These are phyloP conservation scores for Metrosideros polymorpha DNA, from an alignment of 441 rosid species.

Conservation along the genomic window DNA sequence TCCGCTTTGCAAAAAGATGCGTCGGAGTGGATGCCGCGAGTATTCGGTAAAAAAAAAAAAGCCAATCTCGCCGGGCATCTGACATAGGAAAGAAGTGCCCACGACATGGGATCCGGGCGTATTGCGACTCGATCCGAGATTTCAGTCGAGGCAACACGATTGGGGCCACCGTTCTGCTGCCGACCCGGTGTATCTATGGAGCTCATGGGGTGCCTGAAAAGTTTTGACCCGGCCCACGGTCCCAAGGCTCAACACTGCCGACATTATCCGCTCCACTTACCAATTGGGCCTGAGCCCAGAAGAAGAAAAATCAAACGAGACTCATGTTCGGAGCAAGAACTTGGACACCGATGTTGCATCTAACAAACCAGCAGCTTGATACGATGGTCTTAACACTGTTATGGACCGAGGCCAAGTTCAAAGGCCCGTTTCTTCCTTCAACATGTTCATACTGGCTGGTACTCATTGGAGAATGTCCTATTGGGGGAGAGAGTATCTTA, in stretches of 20 bases:
- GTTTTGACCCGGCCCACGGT: background rate
- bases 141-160: background rate
- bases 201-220: background rate
- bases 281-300: background rate
- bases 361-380: background rate
- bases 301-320: background rate
- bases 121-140: background rate
- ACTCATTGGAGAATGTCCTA: background rate
- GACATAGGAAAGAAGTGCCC: background rate
- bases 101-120: background rate
- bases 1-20: background rate
- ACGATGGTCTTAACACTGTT: background rate
- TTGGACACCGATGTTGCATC: no score
- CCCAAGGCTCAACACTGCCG: background rate
- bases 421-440: background rate
- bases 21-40: background rate
- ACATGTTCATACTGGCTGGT: background rate
- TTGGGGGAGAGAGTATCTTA: background rate
- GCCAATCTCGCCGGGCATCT: background rate
- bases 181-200: background rate
- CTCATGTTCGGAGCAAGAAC: background rate
- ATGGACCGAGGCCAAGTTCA: background rate
- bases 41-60: background rate
- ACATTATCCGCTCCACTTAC: background rate
- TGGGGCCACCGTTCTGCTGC: background rate